Percentiles rank a stretch among this genome's conserved stretches.
These are phyloP conservation scores for Monilinia laxa DNA, from an alignment of 2,329 filamentous ascomycete genomes.

Conservation along the genomic window DNA sequence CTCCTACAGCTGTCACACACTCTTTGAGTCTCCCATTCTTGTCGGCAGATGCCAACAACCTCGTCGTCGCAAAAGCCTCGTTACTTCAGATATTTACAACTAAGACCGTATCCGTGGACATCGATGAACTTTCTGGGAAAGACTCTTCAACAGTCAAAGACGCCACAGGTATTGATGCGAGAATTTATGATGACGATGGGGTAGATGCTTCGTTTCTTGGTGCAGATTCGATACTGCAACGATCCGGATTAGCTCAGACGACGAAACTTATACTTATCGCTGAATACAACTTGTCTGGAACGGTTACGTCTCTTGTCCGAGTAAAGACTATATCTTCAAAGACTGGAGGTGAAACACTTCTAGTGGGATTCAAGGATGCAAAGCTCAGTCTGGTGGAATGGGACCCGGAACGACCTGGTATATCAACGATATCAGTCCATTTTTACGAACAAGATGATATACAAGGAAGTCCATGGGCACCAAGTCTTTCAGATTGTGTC, in stretches of 20 bases:
- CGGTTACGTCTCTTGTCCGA: constrained; percentile 76
- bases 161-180: constrained; percentile 51
- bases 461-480: constrained; percentile 77
- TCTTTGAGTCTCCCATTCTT: constrained; percentile 77
- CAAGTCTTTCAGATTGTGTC: constrained; percentile 70
- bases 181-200: constrained; percentile 56
- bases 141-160: constrained; percentile 42
- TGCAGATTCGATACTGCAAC: constrained; percentile 59
- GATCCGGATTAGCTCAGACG: constrained; percentile 62
- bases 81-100: constrained; percentile 87
- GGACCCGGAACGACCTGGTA: constrained; percentile 75
- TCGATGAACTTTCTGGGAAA: constrained; percentile 40
- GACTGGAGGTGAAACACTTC: constrained; percentile 78
- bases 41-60: constrained; percentile 72
- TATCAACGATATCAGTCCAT: constrained; percentile 91
- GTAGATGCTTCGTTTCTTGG: constrained; percentile 66
- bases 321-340: constrained; percentile 71
- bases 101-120: constrained; percentile 64
- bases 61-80: constrained; percentile 89
- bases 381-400: constrained; percentile 93
- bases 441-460: constrained; percentile 96
- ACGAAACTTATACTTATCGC: constrained; percentile 81
- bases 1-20: constrained; percentile 91
- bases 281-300: constrained; percentile 81
- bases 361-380: constrained; percentile 84